A percentile compares a stretch with the other conserved stretches of the same genome.
These are phyloP conservation scores for Pharnaceum exiguum DNA, from an alignment of 148 eudicot genomes.

Conservation along the genomic window DNA sequence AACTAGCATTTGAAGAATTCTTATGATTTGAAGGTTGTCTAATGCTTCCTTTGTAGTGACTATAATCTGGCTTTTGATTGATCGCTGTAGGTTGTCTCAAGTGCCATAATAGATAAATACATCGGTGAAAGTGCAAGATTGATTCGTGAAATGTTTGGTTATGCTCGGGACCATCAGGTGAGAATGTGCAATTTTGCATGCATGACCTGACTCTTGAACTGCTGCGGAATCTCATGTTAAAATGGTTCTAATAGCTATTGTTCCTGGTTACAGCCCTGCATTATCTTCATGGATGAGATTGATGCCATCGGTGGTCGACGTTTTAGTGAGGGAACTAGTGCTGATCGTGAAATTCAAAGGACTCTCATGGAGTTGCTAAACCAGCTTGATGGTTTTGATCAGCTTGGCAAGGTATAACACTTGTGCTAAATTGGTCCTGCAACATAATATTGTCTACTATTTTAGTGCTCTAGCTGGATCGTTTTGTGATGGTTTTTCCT, in stretches of 20 bases:
- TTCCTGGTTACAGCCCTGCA: conserved; percentile 62
- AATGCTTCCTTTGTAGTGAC: background rate
- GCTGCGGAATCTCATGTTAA: background rate
- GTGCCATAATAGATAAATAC: conserved; percentile 96
- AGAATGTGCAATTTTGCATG: conserved; percentile 10
- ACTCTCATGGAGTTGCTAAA: conserved; percentile 95
- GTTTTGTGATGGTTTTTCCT: background rate
- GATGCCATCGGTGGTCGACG: conserved; percentile 98
- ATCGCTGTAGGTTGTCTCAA: conserved; percentile 86
- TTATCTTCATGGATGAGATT: conserved; percentile 97
- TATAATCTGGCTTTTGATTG: background rate
- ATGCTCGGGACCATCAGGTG: conserved; percentile 97
- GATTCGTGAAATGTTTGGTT: conserved; percentile 95
- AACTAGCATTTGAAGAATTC: background rate
- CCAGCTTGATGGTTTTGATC: conserved; percentile 92
- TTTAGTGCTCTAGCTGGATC: background rate
- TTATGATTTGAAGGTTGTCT: background rate
- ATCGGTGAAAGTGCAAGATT: conserved; percentile 98
- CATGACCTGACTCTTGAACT: background rate
- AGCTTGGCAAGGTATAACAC: conserved; percentile 77
- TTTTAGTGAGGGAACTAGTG: conserved; percentile 97
- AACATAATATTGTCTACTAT: background rate
- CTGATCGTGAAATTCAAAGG: conserved; percentile 98
- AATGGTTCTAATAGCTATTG: background rate
- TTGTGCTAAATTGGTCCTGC: background rate